phyloP scores from a whole-genome alignment of 768 basidiomycete genomes.

The Sporobolomyces roseus region DNA sequence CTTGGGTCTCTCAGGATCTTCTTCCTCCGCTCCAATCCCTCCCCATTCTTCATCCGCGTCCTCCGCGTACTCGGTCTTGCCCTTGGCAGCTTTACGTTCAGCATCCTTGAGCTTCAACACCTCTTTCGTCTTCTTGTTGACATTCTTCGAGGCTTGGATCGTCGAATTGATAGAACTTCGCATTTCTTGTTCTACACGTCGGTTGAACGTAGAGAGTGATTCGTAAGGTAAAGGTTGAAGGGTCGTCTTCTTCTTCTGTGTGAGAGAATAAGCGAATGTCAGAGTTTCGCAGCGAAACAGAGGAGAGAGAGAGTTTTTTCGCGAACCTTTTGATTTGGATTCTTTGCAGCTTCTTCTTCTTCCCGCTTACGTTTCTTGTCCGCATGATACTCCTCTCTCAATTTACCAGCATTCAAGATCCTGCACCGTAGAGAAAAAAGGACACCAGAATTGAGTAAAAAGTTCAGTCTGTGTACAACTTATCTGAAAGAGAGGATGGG shows the following conservation, averaged over 20 bases:
- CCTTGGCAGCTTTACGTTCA: constrained; percentile 3
- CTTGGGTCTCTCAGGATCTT: neutral
- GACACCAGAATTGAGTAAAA: neutral
- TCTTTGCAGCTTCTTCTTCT: constrained; percentile 21
- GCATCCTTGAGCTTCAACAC: neutral
- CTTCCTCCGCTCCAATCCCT: constrained; percentile 7
- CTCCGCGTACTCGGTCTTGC: neutral
- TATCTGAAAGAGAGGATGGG: neutral
- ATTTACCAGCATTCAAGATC: constrained; percentile 31
- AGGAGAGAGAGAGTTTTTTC: neutral
- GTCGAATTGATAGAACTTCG: constrained; percentile 26
- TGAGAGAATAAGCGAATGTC: no score
- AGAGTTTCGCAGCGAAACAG: neutral
- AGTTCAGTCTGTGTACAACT: neutral
- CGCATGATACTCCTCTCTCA: constrained; percentile 36
- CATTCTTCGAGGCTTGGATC: constrained; percentile 24
- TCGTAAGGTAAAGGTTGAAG: constrained; percentile 32
- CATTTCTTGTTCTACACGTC: constrained; percentile 39
- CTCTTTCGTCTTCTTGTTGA: constrained; percentile 33
- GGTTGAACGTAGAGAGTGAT: constrained; percentile 40
- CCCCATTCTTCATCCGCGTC: neutral
- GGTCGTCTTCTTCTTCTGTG: neutral
- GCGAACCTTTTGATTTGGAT: constrained; percentile 20
- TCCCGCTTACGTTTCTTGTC: constrained; percentile 37
- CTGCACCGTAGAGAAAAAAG: neutral